Base-by-base conservation (phyloP, 169 alveolate species). In the Sarcocystis neurona region DNA sequence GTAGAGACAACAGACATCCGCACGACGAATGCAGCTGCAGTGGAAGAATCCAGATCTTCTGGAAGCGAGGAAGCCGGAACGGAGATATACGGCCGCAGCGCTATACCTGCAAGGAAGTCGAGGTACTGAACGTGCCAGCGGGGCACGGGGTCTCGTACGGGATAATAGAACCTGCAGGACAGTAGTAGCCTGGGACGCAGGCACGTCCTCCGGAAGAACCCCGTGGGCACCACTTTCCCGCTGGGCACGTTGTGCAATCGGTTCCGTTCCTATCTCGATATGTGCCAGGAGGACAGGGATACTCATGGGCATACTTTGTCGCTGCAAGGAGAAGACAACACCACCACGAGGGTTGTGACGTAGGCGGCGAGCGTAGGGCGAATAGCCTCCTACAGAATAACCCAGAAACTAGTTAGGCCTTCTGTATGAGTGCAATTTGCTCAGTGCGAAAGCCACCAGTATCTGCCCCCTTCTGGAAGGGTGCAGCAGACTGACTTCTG, bases 161-260 rank as follows among this genome's bases (percentile, higher is more conserved):
- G n/a, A 39, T 39, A 12, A 39, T 44, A 4, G 82, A 72, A 37
- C 82, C 82, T 37, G 41, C 58, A 18, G 82, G 82, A n/a, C 82
- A 72, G 82, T 72, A 72, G 82, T 72, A 72, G 5, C 82, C 82
- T 27, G 82, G 58, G 37, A 53, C 56, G 46, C 82, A 72, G n/a
- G 23, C 30, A 3, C 41, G 34, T 4, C 56, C 56, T 56, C 56
- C 27, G 27, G 82, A 39, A 27, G 43, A 39, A 4, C 43, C 53
- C 82, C 56, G 82, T 1, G 82, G 82, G 32, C 82, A 72, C 10
- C 41, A 72, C 32, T 39, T 72, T 2, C 82, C 82, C 32, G 1
- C 82, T 32, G 82, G 82, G 46, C 82, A 72, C 27, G 58, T 6
- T 20, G 47, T 4, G 82, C 82, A 72, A 8, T 37, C 32, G 34